Conservation (phyloP, 1,139 yeast species). For the Diutina siamensis region DNA sequence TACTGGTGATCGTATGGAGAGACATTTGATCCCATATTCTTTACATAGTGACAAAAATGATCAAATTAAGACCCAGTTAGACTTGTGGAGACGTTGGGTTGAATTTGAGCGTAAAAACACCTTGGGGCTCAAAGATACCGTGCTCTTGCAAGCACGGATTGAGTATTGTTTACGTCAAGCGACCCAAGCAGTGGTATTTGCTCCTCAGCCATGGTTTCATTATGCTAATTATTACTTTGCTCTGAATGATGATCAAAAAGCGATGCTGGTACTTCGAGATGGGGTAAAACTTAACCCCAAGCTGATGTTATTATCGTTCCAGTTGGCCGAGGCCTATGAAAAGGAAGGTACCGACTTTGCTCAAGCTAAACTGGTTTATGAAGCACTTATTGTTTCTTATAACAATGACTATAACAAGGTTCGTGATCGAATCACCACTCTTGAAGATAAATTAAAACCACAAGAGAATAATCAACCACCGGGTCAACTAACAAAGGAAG, state of each 20-base stretch:
- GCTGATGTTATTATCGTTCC: slow-evolving; percentile 57
- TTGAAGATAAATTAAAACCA: slow-evolving; percentile 11
- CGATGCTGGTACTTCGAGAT: slow-evolving; percentile 33
- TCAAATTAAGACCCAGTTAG: slow-evolving; percentile 28
- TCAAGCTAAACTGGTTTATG: slow-evolving; percentile 42
- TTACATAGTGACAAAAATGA: slow-evolving; percentile 15
- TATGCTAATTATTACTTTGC: slow-evolving; percentile 26
- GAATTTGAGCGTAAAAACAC: slow-evolving; percentile 69
- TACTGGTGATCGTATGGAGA: slow-evolving; percentile 28
- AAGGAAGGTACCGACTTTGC: slow-evolving; percentile 24
- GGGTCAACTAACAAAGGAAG: neutral
- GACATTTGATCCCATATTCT: slow-evolving; percentile 27
- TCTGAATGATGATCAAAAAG: slow-evolving; percentile 26
- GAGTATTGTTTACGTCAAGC: slow-evolving; percentile 68
- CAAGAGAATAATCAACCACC: slow-evolving; percentile 7
- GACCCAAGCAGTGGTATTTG: slow-evolving; percentile 53
- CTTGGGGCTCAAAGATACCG: slow-evolving; percentile 42
- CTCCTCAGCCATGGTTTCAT: slow-evolving; percentile 81
- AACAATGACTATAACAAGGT: slow-evolving; percentile 20
- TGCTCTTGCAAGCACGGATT: slow-evolving; percentile 45
- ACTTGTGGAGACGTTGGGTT: slow-evolving; percentile 66
- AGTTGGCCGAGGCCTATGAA: slow-evolving; percentile 63
- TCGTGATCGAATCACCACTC: slow-evolving; percentile 15
- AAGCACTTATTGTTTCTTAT: slow-evolving; percentile 33
- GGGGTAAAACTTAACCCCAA: slow-evolving; percentile 60